These are phyloP conservation scores for Dispira simplex DNA, from an alignment of 192 early-diverging fungal genomes.

Conservation along the genomic window DNA sequence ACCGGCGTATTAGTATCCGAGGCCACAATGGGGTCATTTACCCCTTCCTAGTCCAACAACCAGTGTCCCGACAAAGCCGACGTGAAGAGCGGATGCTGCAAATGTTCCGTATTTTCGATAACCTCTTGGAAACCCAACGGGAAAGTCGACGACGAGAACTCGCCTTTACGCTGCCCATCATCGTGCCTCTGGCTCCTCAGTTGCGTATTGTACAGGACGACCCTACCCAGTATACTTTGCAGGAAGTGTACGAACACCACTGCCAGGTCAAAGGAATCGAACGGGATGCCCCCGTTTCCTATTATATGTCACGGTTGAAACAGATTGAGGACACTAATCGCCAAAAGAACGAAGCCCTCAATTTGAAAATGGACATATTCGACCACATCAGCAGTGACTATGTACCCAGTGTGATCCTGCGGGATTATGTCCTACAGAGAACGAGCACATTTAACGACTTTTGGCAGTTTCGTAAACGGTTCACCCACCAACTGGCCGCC, in stretches of 20 bases:
- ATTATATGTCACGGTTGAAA: constrained; percentile 57
- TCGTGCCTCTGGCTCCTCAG: constrained; percentile 84
- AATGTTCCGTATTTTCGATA: constrained; percentile 84
- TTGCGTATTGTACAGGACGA: constrained; percentile 90
- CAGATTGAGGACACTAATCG: constrained; percentile 14
- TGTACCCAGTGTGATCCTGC: constrained; percentile 74
- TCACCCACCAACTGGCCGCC: constrained; percentile 78
- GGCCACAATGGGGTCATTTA: constrained; percentile 82
- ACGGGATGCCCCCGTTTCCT: constrained; percentile 79
- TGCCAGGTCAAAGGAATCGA: constrained; percentile 53
- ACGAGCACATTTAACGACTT: constrained; percentile 74
- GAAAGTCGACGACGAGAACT: constrained; percentile 71
- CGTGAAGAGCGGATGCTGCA: constrained; percentile 94
- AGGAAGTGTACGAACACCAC: constrained; percentile 88
- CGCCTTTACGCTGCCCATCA: constrained; percentile 72
- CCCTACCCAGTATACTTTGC: constrained; percentile 70
- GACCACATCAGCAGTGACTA: constrained; percentile 73
- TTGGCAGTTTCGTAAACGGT: constrained; percentile 91
- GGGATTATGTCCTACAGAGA: constrained; percentile 57
- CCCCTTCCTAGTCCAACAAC: constrained; percentile 91
- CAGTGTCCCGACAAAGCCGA: constrained; percentile 71
- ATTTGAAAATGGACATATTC: constrained; percentile 71
- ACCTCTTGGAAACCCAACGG: constrained; percentile 62
- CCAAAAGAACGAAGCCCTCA: constrained; percentile 48
- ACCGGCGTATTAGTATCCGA: constrained; percentile 68